A percentile compares a stretch with the other conserved stretches of the same genome.
phyloP scores from a whole-genome alignment of 441 rosid genomes.

The Francoa sonchifolia region DNA sequence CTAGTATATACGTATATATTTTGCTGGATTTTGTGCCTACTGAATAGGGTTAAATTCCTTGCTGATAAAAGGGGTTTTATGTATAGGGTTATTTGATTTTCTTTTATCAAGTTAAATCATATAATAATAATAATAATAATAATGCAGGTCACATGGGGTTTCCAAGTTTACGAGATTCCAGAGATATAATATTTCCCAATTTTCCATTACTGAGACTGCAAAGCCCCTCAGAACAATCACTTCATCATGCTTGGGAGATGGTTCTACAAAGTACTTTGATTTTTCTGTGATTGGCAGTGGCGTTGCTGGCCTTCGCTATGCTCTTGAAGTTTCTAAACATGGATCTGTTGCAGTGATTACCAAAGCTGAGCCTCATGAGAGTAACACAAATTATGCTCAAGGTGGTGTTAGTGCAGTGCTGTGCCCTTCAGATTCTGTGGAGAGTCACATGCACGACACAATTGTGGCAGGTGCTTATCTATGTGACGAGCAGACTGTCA shows the following conservation, averaged over 20 bases:
- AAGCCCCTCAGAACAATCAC: constrained; percentile 23
- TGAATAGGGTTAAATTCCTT: neutral
- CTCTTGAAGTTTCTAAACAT: constrained; percentile 82
- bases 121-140: constrained; percentile 5
- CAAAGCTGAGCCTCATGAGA: constrained; percentile 92
- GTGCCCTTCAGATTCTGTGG: constrained; percentile 88
- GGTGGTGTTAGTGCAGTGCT: constrained; percentile 96
- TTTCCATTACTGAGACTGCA: constrained; percentile 13
- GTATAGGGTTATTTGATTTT: neutral
- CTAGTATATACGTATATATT: neutral
- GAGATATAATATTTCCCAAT: constrained; percentile 24
- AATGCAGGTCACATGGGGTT: constrained; percentile 43
- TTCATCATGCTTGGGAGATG: constrained; percentile 26
- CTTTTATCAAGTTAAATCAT: neutral
- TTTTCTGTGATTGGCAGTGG: constrained; percentile 92
- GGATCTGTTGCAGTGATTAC: constrained; percentile 88
- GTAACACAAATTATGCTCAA: constrained; percentile 95
- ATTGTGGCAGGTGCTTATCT: constrained; percentile 91
- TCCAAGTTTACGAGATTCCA: constrained; percentile 32
- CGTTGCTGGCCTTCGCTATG: constrained; percentile 89
- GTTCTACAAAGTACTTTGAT: constrained; percentile 66
- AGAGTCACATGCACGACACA: constrained; percentile 94
- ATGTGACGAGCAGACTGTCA: constrained; percentile 86
- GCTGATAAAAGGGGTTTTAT: neutral
- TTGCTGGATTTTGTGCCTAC: neutral